Percentiles rank a stretch among this genome's conserved stretches.
Evolutionary conservation across 2,329 filamentous ascomycete species (phyloP).

Genomic region (Exophiala spinifera): DNA sequence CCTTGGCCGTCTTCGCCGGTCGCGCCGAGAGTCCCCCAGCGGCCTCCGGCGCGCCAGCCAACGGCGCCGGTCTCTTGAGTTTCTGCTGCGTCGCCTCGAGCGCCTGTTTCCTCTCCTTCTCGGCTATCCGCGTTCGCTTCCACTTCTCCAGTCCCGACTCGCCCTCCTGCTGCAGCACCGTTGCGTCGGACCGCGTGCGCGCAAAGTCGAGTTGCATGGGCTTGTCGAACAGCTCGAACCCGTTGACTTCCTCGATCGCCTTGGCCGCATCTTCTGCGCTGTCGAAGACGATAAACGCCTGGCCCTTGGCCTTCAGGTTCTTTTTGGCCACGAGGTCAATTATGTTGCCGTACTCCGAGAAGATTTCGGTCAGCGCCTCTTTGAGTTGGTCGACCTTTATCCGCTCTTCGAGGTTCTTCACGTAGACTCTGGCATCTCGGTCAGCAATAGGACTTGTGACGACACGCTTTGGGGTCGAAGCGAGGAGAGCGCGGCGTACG

Average conservation of each 20-base stretch:
- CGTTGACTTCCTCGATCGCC: slow-evolving; percentile 85
- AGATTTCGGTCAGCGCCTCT: slow-evolving; percentile 70
- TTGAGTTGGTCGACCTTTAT: slow-evolving; percentile 77
- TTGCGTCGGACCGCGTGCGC: slow-evolving; percentile 80
- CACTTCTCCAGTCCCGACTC: slow-evolving; percentile 82
- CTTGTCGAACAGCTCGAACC: slow-evolving; percentile 90
- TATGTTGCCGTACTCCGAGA: slow-evolving; percentile 82
- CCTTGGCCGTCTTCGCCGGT: slow-evolving; percentile 63
- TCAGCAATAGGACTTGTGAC: neutral
- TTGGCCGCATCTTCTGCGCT: slow-evolving; percentile 70
- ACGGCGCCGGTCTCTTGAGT: slow-evolving; percentile 61
- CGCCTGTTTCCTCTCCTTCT: slow-evolving; percentile 85
- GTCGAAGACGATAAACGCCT: slow-evolving; percentile 93
- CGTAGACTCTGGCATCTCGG: slow-evolving; percentile 28
- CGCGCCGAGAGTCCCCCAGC: slow-evolving; percentile 28
- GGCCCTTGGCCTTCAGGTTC: slow-evolving; percentile 87
- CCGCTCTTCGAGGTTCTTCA: slow-evolving; percentile 86
- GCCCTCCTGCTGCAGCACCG: slow-evolving; percentile 69
- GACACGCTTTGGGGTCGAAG: neutral
- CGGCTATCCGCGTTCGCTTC: slow-evolving; percentile 76
- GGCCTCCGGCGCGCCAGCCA: slow-evolving; percentile 33
- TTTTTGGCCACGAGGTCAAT: slow-evolving; percentile 84
- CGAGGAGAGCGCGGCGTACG: slow-evolving; percentile 16
- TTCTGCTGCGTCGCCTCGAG: slow-evolving; percentile 74
- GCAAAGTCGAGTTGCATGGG: slow-evolving; percentile 82